These are phyloP conservation scores for Aspergillus sp. DNA, from an alignment of 2,329 filamentous ascomycete genomes.

Conservation along the genomic window DNA sequence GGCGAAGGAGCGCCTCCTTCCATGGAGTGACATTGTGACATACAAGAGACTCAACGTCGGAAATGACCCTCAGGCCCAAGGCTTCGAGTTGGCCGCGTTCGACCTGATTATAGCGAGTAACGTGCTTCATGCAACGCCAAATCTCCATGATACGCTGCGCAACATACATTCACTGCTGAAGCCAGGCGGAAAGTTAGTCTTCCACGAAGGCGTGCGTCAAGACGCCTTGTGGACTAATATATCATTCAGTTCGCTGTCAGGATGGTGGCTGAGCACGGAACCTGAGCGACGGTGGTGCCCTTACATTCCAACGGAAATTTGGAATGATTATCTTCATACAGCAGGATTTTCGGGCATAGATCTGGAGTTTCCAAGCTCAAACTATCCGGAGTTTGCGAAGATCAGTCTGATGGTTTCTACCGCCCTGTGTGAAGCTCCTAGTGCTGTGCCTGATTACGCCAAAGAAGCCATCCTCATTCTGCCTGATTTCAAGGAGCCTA, in stretches of 20 bases:
- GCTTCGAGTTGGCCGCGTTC: constrained; percentile 19
- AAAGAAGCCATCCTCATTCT: not conserved
- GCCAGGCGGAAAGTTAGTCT: constrained; percentile 45
- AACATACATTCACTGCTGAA: constrained; percentile 22
- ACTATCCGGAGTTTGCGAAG: constrained; percentile 1
- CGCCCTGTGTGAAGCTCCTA: not conserved
- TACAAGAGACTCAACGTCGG: constrained; percentile 25
- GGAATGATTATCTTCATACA: constrained; percentile 22
- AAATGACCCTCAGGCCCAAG: constrained; percentile 21
- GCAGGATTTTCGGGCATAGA: constrained; percentile 26
- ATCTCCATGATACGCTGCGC: constrained; percentile 18
- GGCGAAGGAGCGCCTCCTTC: constrained; percentile 22
- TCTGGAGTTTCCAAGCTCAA: not conserved
- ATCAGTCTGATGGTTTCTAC: constrained; percentile 8
- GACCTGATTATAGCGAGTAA: constrained; percentile 30
- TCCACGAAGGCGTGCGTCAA: constrained; percentile 33
- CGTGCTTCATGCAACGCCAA: constrained; percentile 27
- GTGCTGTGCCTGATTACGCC: not conserved
- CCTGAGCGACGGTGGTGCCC: constrained; percentile 3
- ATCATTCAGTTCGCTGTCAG: constrained; percentile 32
- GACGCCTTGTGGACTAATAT: constrained; percentile 5
- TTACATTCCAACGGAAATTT: constrained; percentile 11
- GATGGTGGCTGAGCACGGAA: constrained; percentile 29
- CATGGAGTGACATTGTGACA: constrained; percentile 22
- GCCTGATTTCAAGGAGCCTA: not conserved